These are phyloP conservation scores for Actinomucor elegans DNA, from an alignment of 371 early-diverging fungal genomes.

Conservation along the genomic window DNA sequence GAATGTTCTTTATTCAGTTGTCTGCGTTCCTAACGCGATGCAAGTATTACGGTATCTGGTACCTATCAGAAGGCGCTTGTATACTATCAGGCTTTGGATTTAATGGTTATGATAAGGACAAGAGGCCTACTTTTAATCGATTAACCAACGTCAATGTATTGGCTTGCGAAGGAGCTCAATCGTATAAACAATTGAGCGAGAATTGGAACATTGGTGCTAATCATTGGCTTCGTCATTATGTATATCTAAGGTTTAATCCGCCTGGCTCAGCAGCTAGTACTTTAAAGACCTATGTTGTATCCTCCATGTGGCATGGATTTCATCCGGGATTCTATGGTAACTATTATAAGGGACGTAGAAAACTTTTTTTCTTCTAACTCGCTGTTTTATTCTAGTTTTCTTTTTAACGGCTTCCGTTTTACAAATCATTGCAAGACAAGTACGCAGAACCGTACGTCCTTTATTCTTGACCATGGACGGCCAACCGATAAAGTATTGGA, in stretches of 20 bases:
- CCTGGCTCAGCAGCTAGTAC: slow-evolving; percentile 48
- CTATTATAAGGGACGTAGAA: too few relatives aligned
- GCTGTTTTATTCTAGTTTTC: slow-evolving; percentile 20
- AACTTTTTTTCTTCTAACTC: slow-evolving; percentile 5
- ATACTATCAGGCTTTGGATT: slow-evolving; percentile 83
- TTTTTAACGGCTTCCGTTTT: slow-evolving; percentile 25
- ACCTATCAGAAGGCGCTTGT: slow-evolving; percentile 85
- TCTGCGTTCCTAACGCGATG: slow-evolving; percentile 69
- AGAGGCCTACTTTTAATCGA: slow-evolving; percentile 52
- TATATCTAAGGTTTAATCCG: slow-evolving; percentile 76
- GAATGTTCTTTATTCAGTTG: slow-evolving; percentile 59
- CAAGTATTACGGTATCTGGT: slow-evolving; percentile 89
- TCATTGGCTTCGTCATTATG: slow-evolving; percentile 80
- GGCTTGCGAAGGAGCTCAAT: slow-evolving; percentile 73
- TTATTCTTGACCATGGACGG: slow-evolving; percentile 36
- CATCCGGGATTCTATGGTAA: slow-evolving; percentile 84
- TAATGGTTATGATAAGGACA: slow-evolving; percentile 66
- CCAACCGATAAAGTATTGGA: slow-evolving; percentile 4
- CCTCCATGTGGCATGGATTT: slow-evolving; percentile 96
- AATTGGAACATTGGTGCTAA: slow-evolving; percentile 91
- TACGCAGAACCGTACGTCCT: slow-evolving; percentile 75
- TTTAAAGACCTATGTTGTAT: slow-evolving; percentile 75
- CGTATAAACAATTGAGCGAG: slow-evolving; percentile 67
- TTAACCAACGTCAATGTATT: slow-evolving; percentile 72
- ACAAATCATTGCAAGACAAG: slow-evolving; percentile 29